These are phyloP conservation scores for Pontederia crassipes DNA, from an alignment of 176 grass and related monocot species.

Conservation along the genomic window DNA sequence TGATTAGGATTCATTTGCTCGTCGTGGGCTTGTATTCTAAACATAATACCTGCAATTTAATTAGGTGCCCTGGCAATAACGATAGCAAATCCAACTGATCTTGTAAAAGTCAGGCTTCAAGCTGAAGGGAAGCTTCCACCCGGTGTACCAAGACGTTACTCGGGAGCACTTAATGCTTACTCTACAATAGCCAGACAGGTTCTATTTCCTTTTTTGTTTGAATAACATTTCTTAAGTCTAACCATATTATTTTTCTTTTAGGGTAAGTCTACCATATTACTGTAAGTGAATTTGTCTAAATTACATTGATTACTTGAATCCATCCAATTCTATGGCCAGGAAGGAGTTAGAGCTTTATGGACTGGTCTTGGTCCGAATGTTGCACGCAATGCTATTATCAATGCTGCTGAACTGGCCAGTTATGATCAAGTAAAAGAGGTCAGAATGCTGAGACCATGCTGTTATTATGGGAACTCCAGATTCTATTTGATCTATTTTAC, in stretches of 20 bases:
- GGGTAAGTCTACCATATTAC: background rate
- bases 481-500: background rate
- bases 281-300: background rate
- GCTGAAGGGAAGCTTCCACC: constrained; percentile 71
- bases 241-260: background rate
- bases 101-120: constrained; percentile 91
- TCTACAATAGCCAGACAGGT: constrained; percentile 67
- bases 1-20: too few relatives aligned
- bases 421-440: constrained; percentile 99
- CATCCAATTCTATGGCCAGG: constrained; percentile 24
- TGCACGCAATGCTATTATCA: constrained; percentile 81
- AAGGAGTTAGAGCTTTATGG: constrained; percentile 69
- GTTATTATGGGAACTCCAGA: background rate
- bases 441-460: background rate
- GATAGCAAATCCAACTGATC: constrained; percentile 89
- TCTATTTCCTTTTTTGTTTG: background rate
- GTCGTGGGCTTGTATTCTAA: background rate
- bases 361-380: constrained; percentile 74
- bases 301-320: background rate
- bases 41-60: background rate
- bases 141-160: constrained; percentile 59
- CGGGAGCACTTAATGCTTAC: constrained; percentile 71
- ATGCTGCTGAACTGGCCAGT: constrained; percentile 86
- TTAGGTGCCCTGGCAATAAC: constrained; percentile 82
- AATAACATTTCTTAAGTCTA: background rate